Conservation (phyloP, 1,284 basidiomycete species). For the Microbotryum intermedium region DNA sequence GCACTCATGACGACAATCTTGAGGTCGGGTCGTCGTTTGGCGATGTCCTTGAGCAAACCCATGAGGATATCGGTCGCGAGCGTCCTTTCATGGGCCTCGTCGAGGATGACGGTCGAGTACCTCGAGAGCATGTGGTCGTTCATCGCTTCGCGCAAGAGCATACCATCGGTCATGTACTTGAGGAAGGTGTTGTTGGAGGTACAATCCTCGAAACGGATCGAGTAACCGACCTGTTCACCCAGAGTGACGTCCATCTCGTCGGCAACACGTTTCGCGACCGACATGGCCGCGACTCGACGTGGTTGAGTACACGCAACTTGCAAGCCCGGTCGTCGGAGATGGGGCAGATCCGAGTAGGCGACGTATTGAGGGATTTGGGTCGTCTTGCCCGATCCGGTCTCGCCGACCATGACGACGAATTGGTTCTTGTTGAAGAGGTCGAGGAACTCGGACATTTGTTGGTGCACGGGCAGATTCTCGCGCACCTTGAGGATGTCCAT, state of each 20-base stretch:
- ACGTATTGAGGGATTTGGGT: slow-evolving; percentile 98
- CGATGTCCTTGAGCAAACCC: slow-evolving; percentile 72
- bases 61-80: slow-evolving; percentile 97
- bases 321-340: slow-evolving; percentile 50
- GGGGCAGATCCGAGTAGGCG: slow-evolving; percentile 79
- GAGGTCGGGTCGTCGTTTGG: slow-evolving; percentile 72
- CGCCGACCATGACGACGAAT: slow-evolving; percentile 73
- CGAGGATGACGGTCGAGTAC: slow-evolving; percentile 95
- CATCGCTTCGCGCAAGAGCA: slow-evolving; percentile 91
- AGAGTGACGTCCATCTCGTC: slow-evolving; percentile 96
- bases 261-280: slow-evolving; percentile 94
- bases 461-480: slow-evolving; percentile 82
- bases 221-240: slow-evolving; percentile 92
- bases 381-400: slow-evolving; percentile 97
- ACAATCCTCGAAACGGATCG: slow-evolving; percentile 98
- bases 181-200: slow-evolving; percentile 84
- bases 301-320: slow-evolving; percentile 97
- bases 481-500: slow-evolving; percentile 75
- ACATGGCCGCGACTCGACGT: slow-evolving; percentile 93
- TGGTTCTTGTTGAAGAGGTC: slow-evolving; percentile 32
- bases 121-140: slow-evolving; percentile 80
- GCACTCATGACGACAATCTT: slow-evolving; percentile 99
- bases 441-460: slow-evolving; percentile 63
- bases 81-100: slow-evolving; percentile 98
- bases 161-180: slow-evolving; percentile 99